phyloP scores from a whole-genome alignment of 2,329 filamentous ascomycete species.

The Trichoderma sp. region DNA sequence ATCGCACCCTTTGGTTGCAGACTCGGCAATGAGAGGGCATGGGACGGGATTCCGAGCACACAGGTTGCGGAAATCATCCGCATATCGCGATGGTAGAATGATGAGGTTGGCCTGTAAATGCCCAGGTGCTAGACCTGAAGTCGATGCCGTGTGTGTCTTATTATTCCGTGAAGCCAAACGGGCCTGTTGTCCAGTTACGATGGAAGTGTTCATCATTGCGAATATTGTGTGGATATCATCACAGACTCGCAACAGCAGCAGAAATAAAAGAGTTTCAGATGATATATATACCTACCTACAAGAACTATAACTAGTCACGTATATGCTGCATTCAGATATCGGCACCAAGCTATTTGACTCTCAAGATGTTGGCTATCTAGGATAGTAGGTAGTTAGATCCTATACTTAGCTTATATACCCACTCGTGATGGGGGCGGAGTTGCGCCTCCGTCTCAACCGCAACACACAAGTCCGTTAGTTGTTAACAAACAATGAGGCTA shows the following conservation, averaged over 20 bases:
- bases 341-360: background rate
- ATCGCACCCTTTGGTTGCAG: constrained; percentile 41
- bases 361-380: background rate
- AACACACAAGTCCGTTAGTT: background rate
- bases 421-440: constrained; percentile 19
- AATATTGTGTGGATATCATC: background rate
- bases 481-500: background rate
- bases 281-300: background rate
- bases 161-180: constrained; percentile 43
- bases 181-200: constrained; percentile 33
- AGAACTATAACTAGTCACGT: background rate
- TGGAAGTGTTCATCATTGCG: background rate
- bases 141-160: constrained; percentile 41
- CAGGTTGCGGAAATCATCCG: constrained; percentile 55
- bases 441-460: constrained; percentile 20
- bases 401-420: background rate
- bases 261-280: background rate
- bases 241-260: background rate
- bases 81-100: constrained; percentile 54
- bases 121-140: constrained; percentile 52
- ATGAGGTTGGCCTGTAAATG: constrained; percentile 62
- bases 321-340: background rate
- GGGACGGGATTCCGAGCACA: constrained; percentile 61
- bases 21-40: constrained; percentile 58
- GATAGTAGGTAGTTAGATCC: background rate